Base-by-base conservation (phyloP, 768 basidiomycete genomes). In the Pholiota conissans region DNA sequence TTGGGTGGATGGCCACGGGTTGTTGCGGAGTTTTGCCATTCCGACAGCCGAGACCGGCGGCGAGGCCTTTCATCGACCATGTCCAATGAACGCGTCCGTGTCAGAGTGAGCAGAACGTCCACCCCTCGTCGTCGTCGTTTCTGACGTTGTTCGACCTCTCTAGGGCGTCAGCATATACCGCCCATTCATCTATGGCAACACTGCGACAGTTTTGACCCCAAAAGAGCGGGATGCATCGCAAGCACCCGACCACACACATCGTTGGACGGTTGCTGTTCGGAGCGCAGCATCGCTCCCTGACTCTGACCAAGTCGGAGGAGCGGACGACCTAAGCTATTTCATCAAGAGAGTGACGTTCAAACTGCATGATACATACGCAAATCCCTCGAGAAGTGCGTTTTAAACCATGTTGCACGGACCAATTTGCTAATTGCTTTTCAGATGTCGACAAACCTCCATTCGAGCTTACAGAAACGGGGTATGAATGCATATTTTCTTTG, bases 321-420 rank as follows among this genome's bases (percentile, higher is more conserved):
- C 87, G 53, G 95, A 98, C 70, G 94, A 98, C 67, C 69, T 95
- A 32, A 82, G 85, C 63, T 91, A 97, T 65, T 93, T 96, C 69
- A 87, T 99, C 69, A 98, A 96, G 70, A 85, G 94, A 55, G 96
- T 98, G 50, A 91, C 94, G 14, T 98, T 99, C 85, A 96, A 94
- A 72, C 74, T 99, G 52, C 96, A 99, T 73, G 97, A 99, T 64
- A 98, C 95, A 1, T 98, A 98, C 73, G 74, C 93, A 2, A 94
- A 89, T 69, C 93, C 95, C 2, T 87, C 86, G 34, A 79, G 97
- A 76, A 91, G 96, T 97, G 66, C 69, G 88, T 79, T 40, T 45
- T 51, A 20, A 30, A 22, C 5, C 14, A 30, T 54, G 20, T 35
- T n/a, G 42, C 42, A 45, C 42, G 42, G 42, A 45, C 42, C 42